Base-by-base conservation (phyloP, 2,329 filamentous ascomycete genomes). In the Coniochaeta pulveracea region DNA sequence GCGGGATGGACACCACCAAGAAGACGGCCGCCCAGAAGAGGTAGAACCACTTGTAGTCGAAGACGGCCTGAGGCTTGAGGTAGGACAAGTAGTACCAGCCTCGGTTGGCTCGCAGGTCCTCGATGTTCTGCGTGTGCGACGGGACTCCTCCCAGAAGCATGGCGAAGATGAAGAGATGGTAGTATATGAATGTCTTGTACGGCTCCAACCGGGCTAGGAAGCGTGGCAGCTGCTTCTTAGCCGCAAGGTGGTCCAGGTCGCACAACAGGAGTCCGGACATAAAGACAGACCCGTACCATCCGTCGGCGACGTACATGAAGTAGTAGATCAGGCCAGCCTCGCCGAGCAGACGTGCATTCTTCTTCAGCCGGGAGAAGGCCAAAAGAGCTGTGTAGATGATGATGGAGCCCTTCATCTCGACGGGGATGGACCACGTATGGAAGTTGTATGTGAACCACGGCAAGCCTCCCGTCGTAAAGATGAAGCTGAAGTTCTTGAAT, bases 401-500 rank as follows among this genome's bases (percentile, higher is more conserved):
- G 34, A 82, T 63, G 2, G 76, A 81, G 8, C 76, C 76, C 45
- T 62, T 58, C 48, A 75, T 65, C 45, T 79, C 74, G 25, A 72
- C 53, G 0, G 75, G 73, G 32, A 79, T 78, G 0, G 64, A 73
- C 71, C 72, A 77, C 2, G 67, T 46, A 42, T 78, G 74, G 34
- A 61, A 61, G 40, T 75, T 72, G 51, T 76, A 73, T n/a, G 55
- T 55, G 36, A 73, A 62, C 57, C 69, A 75, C 8, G 68, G 64
- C 6, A 66, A 55, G 2, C 67, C 69, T 9, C 67, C 69, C 4
- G 55, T 57, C 22, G 66, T 63, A 51, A 72, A 80, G 23, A 78
- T 50, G 47, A 76, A 81, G 51, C 66, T 80, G 56, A 76, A 81
- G 48, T 77, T 77, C 48, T 80, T 80, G 45, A 71, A 57, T 45